Evolutionary conservation across 495 filamentous ascomycete species (phyloP).

Genomic region (Aspergillus wentii): DNA sequence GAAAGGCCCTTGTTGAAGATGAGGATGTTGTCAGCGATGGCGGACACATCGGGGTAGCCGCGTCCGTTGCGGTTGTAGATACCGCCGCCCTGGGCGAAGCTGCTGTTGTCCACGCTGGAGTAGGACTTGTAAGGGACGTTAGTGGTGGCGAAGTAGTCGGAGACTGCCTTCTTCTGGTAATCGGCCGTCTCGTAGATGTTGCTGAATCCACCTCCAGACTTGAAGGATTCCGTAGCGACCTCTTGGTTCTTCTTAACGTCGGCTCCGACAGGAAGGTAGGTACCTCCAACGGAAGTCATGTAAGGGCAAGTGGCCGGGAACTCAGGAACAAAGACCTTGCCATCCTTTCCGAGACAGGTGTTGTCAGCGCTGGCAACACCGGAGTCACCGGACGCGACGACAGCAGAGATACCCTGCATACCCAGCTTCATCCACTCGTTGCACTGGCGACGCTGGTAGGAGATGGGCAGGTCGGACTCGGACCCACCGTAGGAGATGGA

Average conservation of each 20-base stretch:
- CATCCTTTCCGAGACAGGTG: constrained; percentile 33
- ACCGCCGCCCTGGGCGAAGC: constrained; percentile 37
- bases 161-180: constrained; percentile 54
- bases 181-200: constrained; percentile 57
- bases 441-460: constrained; percentile 53
- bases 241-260: constrained; percentile 32
- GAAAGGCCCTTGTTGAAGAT: constrained; percentile 38
- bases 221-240: constrained; percentile 39
- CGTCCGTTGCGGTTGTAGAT: constrained; percentile 58
- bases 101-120: constrained; percentile 30
- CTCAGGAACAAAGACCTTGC: constrained; percentile 42
- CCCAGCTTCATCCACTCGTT: constrained; percentile 62
- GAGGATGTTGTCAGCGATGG: constrained; percentile 55
- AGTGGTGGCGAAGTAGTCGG: constrained; percentile 42
- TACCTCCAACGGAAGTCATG: constrained; percentile 48
- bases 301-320: constrained; percentile 50
- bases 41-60: constrained; percentile 61
- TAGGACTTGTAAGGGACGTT: constrained; percentile 41
- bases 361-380: constrained; percentile 48
- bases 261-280: constrained; percentile 34
- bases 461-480: constrained; percentile 45
- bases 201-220: constrained; percentile 63
- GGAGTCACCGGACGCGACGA: constrained; percentile 58
- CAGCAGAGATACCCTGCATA: constrained; percentile 54
- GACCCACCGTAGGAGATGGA: constrained; percentile 53